These are phyloP conservation scores for Ailanthus altissimus DNA, from an alignment of 345 rosid species.

Conservation along the genomic window DNA sequence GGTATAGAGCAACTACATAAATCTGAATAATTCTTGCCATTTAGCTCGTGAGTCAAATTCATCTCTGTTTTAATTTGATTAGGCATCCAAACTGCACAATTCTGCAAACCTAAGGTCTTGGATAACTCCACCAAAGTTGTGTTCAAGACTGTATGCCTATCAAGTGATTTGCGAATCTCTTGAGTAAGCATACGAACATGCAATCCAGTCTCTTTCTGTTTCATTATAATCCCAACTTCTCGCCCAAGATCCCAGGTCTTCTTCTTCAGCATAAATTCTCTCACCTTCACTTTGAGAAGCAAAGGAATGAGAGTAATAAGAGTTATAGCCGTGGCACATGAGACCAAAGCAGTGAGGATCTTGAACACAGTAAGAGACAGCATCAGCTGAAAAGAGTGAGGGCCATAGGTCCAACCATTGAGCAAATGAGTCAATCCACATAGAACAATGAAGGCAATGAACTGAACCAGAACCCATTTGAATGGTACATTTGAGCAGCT, in stretches of 20 bases:
- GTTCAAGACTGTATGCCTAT: conserved; percentile 76
- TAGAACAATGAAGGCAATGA: conserved; percentile 95
- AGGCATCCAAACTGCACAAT: conserved; percentile 98
- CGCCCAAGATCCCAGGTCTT: conserved; percentile 86
- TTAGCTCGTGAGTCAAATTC: conserved; percentile 73
- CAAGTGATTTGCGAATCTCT: conserved; percentile 90
- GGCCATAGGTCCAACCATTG: conserved; percentile 87
- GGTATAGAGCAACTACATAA: conserved; percentile 45
- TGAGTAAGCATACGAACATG: conserved; percentile 96
- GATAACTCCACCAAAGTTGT: conserved; percentile 94
- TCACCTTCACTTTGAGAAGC: conserved; percentile 88
- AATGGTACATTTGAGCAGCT: conserved; percentile 95
- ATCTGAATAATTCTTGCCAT: conserved; percentile 44
- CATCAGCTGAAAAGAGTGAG: conserved; percentile 84
- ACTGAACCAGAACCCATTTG: conserved; percentile 94
- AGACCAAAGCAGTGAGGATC: conserved; percentile 89
- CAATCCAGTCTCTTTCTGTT: conserved; percentile 76
- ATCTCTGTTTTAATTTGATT: conserved; percentile 56
- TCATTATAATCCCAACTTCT: conserved; percentile 90
- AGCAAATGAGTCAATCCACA: conserved; percentile 98
- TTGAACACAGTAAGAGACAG: conserved; percentile 89
- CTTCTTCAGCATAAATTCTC: conserved; percentile 91
- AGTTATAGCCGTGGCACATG: conserved; percentile 93
- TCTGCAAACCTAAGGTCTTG: conserved; percentile 77
- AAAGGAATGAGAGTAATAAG: conserved; percentile 86